Base-by-base conservation (phyloP, 2,329 filamentous ascomycete genomes). In the Mycocentrospora acerina region DNA sequence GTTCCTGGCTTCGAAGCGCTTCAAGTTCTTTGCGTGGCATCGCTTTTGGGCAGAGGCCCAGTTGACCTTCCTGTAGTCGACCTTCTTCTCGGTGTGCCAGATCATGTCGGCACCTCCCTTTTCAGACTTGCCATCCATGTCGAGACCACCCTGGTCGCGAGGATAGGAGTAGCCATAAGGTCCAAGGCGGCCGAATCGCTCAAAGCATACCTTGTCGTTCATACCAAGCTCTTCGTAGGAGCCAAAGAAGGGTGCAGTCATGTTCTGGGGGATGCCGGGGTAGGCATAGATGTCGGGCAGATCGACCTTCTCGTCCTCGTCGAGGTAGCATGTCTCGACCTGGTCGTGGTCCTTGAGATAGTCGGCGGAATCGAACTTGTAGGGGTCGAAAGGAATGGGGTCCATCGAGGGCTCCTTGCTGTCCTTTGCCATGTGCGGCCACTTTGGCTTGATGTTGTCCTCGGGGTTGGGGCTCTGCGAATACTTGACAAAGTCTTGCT, bases 241-340 rank as follows among this genome's bases (percentile, higher is more conserved):
- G 31, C 74, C 74, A 43, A 73, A 75, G 56, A 71, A 70, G 26
- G 73, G 71, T 12, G 67, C 63, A 10, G 71, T 66, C 60, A 72
- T 68, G 58, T 76, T 71, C 47, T 74, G 71, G 17, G 74, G 73
- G 10, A 76, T 57, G 13, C 74, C 74, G 2, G 76, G 71, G 52
- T 86, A 88, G 1, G 81, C 83, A 57, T 80, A 86, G 17, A 86
- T 66, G 46, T 83, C 78, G 1, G 85, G 85, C 0, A 75, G 74
- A 1, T 68, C 55, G 3, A 83, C 62, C 19, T 71, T 79, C 29
- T 80, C 74, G 11, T 78, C 74, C 14, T 71, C 69, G 53, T 88
- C 83, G 22, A 88, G 70, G 51, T 77, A 86, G 67, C 85, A 88
- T 7, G 73, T 71, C 45, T 79, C 70, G 11, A 83, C 77, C 13